Evolutionary conservation across 1,284 basidiomycete genomes (phyloP), one percentile per base, ranked within the genome.

Genomic region (Moesziomyces globuligerus): DNA sequence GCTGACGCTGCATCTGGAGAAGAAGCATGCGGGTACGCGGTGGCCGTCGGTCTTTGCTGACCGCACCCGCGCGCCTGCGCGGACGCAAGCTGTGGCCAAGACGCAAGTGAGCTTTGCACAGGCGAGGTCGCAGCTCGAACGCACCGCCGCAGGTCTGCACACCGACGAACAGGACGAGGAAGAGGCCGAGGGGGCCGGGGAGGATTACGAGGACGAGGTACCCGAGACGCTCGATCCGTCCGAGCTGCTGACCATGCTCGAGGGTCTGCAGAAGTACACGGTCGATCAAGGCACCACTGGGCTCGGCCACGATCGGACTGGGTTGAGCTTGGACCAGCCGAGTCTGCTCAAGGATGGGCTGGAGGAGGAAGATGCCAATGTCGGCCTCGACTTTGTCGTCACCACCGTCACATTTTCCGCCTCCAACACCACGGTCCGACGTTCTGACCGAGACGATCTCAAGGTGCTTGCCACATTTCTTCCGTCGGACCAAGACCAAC

Each of bases 181-280:
- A 3, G 55, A 50, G 7, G 55, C 50, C 17, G 49, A 32, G 1
- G 51, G 59, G 4, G 83, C 34, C 83, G 71, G 62, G 24, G 75
- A 80, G 32, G 76, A 80, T 40, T 50, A 68, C 24, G 72, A 90
- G 57, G 84, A 86, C 11, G 90, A 93, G 9, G 92, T 97, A 1
- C 88, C 90, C 0, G 95, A 98, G 84, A 94, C 92, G 6, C 85
- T 97, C 50, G 90, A 94, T 73, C 89, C 92, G 1, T 90, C 89
- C 0, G 90, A 93, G 75, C 86, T 96, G 17, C 88, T 88, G 74
- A 84, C 86, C 11, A 90, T 96, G 71, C 87, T 90, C 18, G 91
- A 94, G 75, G 85, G 88, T 6, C 84, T 94, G 48, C 91, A 93
- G 78, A 93, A 94, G 83, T 94, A 91, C 83, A 93, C 92, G 0